Conservation (phyloP, 164 flowering plant species). For the Kingdonia uniflora region DNA sequence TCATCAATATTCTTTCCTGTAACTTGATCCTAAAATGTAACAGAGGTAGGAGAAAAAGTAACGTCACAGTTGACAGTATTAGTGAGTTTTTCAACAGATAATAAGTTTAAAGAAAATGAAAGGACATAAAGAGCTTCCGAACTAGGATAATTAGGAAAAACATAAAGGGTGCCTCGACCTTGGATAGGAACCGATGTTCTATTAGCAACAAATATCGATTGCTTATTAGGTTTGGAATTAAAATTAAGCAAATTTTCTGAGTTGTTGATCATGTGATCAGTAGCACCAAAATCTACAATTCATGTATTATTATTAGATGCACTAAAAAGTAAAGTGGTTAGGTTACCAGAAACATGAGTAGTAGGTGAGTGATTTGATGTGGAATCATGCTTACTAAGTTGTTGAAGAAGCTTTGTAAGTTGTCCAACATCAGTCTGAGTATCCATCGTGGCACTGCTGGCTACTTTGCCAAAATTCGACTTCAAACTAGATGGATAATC, state of each 20-base stretch:
- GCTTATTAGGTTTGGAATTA: too few species aligned
- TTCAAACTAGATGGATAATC: too few species aligned
- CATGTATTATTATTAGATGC: neutral
- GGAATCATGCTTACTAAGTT: too few species aligned
- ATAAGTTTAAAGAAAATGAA: neutral
- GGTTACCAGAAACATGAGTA: too few species aligned
- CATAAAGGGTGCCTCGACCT: too few species aligned
- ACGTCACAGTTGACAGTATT: slow-evolving; percentile 5
- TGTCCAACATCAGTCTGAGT: too few species aligned
- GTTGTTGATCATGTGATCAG: slow-evolving; percentile 2
- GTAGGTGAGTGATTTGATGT: too few species aligned
- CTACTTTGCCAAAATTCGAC: too few species aligned
- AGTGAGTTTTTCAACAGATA: neutral
- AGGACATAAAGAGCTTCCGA: neutral
- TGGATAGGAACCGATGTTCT: too few species aligned
- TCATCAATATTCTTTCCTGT: slow-evolving; percentile 10
- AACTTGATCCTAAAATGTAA: slow-evolving; percentile 6
- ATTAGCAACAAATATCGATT: neutral
- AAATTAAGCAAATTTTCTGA: neutral
- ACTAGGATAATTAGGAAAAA: neutral
- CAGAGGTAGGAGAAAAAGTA: neutral
- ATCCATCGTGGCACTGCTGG: too few species aligned
- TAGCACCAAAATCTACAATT: slow-evolving; percentile 4
- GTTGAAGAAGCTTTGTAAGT: too few species aligned
- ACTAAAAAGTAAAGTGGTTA: too few species aligned